phyloP scores from a whole-genome alignment of 306 rosid species.

The Astragalus glycyphyllos region DNA sequence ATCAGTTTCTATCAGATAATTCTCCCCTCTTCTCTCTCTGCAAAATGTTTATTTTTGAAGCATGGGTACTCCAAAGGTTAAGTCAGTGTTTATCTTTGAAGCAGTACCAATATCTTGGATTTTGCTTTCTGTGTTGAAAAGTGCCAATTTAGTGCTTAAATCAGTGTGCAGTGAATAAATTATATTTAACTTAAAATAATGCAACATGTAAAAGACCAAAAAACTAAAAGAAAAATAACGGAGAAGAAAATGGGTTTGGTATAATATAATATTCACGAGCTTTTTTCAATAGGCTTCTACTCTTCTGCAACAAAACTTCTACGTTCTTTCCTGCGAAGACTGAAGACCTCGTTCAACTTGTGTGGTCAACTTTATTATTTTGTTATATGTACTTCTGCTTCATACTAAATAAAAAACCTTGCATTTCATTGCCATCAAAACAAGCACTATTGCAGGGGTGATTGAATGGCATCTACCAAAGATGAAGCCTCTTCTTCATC shows the following conservation, averaged over 20 bases:
- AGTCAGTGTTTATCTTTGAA: too few species aligned
- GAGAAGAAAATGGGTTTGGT: neutral
- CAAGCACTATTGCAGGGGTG: neutral
- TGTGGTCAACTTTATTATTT: constrained; percentile 25
- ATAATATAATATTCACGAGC: neutral
- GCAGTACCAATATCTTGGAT: too few species aligned
- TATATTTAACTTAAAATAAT: too few species aligned
- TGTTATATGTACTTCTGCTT: neutral
- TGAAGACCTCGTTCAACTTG: neutral
- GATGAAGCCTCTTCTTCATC: constrained; percentile 43
- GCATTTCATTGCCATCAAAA: neutral
- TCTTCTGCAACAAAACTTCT: constrained; percentile 7
- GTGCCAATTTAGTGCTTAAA: too few species aligned
- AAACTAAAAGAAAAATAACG: too few species aligned
- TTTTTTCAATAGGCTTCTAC: neutral
- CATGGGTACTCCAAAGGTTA: too few species aligned
- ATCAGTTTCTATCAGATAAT: too few species aligned
- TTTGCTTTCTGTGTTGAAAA: too few species aligned
- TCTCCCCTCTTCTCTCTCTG: too few species aligned
- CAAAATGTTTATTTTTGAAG: too few species aligned
- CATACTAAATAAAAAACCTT: neutral
- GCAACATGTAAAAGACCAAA: too few species aligned
- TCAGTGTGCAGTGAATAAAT: too few species aligned
- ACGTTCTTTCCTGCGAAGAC: constrained; percentile 33
- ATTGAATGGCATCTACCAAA: constrained; percentile 34